Evolutionary conservation across 2,329 filamentous ascomycete genomes (phyloP), one percentile per base, ranked within the genome.

Genomic region (Teratosphaeria nubilosa): DNA sequence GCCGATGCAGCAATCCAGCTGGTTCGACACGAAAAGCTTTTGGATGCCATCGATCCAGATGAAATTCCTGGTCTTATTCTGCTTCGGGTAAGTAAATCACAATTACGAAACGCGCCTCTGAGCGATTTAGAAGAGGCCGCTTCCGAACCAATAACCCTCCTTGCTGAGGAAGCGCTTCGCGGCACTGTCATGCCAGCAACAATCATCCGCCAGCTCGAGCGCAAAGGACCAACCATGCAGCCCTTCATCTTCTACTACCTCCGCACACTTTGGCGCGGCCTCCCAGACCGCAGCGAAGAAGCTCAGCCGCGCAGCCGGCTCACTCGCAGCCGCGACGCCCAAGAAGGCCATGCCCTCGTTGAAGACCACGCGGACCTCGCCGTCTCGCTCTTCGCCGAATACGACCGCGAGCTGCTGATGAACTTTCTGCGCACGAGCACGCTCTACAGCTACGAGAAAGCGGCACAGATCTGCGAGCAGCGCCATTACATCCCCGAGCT

Each of bases 191-290:
- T 82, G 30, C 88, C 91, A 0, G 80, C 84, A 3, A 81, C 85
- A 2, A 91, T 99, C 1, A 86, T 96, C 2, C 76, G 80, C 5
- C 91, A 97, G 70, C 78, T 99, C 1, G 79, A 86, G 65, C 78
- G 79, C 22, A 83, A 86, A 60, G 79, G 85, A 20, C 76, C 66
- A 5, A 61, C 64, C 1, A 77, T 88, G 55, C 78, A 84, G 55
- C 77, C 90, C 0, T 96, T 95, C 69, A 81, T 95, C 0, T 97
- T 88, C 76, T 95, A 97, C 74, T 99, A 99, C 71, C 80, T 99
- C 25, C 86, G 88, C 13, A 85, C 86, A 0, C 78, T 99, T 2
- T 99, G 92, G 91, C 83, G 81, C 59, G 90, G 89, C 0, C 83
- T 90, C 10, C 80, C 86, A 62, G 73, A 48, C 1, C 24, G 62